Base-by-base conservation (phyloP, 202 grass and related monocot genomes). In the Schoenoplectus triqueter region DNA sequence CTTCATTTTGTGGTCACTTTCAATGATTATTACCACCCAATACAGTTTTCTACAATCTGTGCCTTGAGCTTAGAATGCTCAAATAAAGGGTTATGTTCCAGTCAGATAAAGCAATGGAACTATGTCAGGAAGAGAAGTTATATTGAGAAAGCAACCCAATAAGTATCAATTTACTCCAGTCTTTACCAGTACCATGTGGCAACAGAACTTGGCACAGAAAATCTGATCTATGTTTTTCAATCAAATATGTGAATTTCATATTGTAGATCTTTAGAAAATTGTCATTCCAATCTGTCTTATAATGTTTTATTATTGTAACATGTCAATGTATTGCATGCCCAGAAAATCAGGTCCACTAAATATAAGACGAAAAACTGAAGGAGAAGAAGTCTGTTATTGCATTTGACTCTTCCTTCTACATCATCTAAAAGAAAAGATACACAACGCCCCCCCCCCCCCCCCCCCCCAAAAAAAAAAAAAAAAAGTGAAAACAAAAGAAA, bases 271-370 rank as follows among this genome's bases (percentile, higher is more conserved):
- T 39, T 76, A 76, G 20, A 76, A 76, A 39, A 40, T 56, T 31
- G 39, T 55, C 73, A 76, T 76, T 76, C 20, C 56, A 31, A 76
- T 7, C 1, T 76, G 10, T 51, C 48, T 76, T 75, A 76, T 31
- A 3, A 13, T 5, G 13, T 56, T 47, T 17, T 72, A 48, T 15
- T 48, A 14, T 68, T 72, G 69, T 48, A 18, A 72, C 14, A 72
- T 72, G 44, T 7, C 5, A 68, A 68, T 61, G 22, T 44, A 68
- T 44, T 21, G 3, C 20, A 51, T 73, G 69, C 69, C 8, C 47
- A 20, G 3, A 56, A 76, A 3, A 11, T 69, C 39, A 41, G 1
- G 11, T 69, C 10, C 15, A 52, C 10, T 39, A 56, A 31, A 56
- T 76, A 42, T 68, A 4, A 31, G 65, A 68, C 31, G 9, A 10